These are phyloP conservation scores for Boletellus ananiceps DNA, from an alignment of 768 basidiomycete genomes.

Conservation along the genomic window DNA sequence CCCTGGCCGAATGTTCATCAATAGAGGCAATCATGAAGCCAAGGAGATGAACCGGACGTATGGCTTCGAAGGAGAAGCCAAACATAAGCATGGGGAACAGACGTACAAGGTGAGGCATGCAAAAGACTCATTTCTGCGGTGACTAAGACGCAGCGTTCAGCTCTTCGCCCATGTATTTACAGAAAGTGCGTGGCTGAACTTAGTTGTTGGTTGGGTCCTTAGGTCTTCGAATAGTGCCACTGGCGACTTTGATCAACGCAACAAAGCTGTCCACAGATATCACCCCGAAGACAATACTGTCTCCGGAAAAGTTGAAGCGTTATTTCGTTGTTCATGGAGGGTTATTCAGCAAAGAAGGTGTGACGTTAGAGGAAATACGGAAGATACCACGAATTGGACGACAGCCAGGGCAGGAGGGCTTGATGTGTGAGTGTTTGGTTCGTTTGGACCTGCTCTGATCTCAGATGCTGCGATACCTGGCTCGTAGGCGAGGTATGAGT, in stretches of 20 bases:
- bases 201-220: conserved; percentile 1
- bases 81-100: conserved; percentile 94
- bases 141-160: conserved; percentile 33
- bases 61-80: conserved; percentile 93
- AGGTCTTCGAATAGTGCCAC: conserved; percentile 58
- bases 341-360: conserved; percentile 89
- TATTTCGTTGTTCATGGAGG: conserved; percentile 97
- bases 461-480: conserved; percentile 7
- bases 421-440: conserved; percentile 73
- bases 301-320: conserved; percentile 75
- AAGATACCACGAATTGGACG: conserved; percentile 82
- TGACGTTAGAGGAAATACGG: conserved; percentile 90
- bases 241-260: conserved; percentile 80
- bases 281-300: conserved; percentile 58
- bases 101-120: conserved; percentile 69
- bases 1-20: conserved; percentile 85
- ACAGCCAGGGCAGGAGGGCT: conserved; percentile 90
- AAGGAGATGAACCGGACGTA: conserved; percentile 96
- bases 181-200: conserved; percentile 47
- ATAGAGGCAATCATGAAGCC: conserved; percentile 95
- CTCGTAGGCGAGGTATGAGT: conserved; percentile 55
- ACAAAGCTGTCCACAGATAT: conserved; percentile 49
- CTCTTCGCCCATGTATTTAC: conserved; percentile 95
- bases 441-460: conserved; percentile 1
- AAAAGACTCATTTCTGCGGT: background rate